Evolutionary conservation across 2,329 filamentous ascomycete species (phyloP).

Genomic region (Aspergillus sp.): DNA sequence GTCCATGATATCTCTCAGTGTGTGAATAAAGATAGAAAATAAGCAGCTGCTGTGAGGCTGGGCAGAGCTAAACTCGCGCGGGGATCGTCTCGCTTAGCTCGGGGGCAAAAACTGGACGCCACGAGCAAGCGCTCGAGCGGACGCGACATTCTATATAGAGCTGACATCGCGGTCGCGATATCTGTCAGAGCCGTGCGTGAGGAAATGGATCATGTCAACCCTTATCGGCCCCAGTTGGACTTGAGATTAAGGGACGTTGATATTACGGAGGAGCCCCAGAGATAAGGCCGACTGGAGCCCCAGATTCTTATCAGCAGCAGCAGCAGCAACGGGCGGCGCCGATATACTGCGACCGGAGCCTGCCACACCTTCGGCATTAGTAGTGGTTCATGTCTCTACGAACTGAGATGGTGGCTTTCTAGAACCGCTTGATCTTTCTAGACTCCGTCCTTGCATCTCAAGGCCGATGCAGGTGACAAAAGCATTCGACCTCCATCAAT

Average conservation of each 20-base stretch:
- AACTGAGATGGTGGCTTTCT: background rate
- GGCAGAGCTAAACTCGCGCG: background rate
- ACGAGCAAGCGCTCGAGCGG: background rate
- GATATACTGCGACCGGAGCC: background rate
- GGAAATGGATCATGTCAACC: conserved; percentile 20
- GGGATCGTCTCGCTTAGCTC: conserved; percentile 1
- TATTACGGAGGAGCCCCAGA: background rate
- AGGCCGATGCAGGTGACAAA: background rate
- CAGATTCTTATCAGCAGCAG: conserved; percentile 11
- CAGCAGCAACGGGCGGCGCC: conserved; percentile 10
- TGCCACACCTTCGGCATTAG: background rate
- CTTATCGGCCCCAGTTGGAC: conserved; percentile 12
- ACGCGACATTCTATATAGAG: background rate
- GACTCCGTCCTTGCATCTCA: background rate
- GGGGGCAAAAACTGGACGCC: background rate
- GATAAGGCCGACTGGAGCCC: conserved; percentile 3
- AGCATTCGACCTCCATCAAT: background rate
- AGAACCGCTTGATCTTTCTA: background rate
- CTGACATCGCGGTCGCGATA: background rate
- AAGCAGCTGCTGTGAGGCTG: background rate
- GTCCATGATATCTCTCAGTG: conserved; percentile 24
- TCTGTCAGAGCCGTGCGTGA: conserved; percentile 1
- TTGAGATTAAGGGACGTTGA: too few relatives aligned
- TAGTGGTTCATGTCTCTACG: background rate
- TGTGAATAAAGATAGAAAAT: background rate